Evolutionary conservation across 2,329 filamentous ascomycete genomes (phyloP).

Genomic region (Cladosporium sp.): DNA sequence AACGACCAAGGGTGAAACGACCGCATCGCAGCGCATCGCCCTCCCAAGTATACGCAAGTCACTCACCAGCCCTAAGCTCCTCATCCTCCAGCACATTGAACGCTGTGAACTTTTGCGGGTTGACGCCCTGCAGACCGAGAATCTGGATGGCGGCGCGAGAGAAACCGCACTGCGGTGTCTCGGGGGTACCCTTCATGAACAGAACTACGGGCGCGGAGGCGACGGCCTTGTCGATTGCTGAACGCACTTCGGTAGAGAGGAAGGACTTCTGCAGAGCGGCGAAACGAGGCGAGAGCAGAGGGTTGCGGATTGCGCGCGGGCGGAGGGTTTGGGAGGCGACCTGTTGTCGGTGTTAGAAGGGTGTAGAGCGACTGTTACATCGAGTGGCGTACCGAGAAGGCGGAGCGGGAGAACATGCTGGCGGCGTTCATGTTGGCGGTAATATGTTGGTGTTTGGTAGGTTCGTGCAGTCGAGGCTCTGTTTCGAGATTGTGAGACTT

Average conservation of each 20-base stretch:
- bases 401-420: constrained; percentile 29
- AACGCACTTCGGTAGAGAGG: constrained; percentile 73
- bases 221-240: constrained; percentile 88
- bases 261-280: constrained; percentile 55
- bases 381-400: constrained; percentile 22
- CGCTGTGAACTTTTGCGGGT: constrained; percentile 93
- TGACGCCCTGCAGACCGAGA: constrained; percentile 87
- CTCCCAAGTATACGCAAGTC: neutral
- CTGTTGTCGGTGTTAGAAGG: constrained; percentile 26
- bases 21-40: neutral
- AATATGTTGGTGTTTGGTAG: constrained; percentile 1
- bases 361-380: neutral
- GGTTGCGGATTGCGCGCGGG: constrained; percentile 32
- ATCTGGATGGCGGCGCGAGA: constrained; percentile 94
- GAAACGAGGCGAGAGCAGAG: constrained; percentile 41
- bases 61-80: constrained; percentile 73
- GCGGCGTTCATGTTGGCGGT: constrained; percentile 11
- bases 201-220: constrained; percentile 85
- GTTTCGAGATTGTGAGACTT: neutral
- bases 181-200: constrained; percentile 99
- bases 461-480: constrained; percentile 8
- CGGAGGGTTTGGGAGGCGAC: constrained; percentile 45
- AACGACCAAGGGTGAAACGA: neutral
- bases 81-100: constrained; percentile 95
- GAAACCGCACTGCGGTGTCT: constrained; percentile 94